A percentile compares a stretch with the other conserved stretches of the same genome.
phyloP scores from a whole-genome alignment of 2,329 filamentous ascomycete species.

The Knufia petricola region DNA sequence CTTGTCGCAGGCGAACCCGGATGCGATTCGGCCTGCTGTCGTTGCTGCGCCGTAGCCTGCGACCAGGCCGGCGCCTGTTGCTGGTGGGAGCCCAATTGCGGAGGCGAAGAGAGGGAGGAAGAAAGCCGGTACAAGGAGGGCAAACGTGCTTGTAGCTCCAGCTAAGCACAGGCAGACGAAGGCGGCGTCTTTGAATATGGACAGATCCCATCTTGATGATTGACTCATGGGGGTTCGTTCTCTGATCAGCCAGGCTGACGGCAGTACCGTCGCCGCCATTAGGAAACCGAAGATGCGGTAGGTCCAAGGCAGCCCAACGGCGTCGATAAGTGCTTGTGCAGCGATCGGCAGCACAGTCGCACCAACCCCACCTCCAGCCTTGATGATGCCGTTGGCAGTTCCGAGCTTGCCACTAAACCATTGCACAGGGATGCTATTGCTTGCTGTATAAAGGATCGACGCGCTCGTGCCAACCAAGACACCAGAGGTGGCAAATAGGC shows the following conservation, averaged over 20 bases:
- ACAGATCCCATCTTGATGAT: slow-evolving; percentile 44
- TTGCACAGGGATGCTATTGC: slow-evolving; percentile 43
- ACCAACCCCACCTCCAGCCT: slow-evolving; percentile 47
- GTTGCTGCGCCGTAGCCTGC: slow-evolving; percentile 55
- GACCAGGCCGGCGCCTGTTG: slow-evolving; percentile 47
- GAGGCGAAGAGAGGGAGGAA: slow-evolving; percentile 49
- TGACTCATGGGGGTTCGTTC: slow-evolving; percentile 36
- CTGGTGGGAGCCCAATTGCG: slow-evolving; percentile 45
- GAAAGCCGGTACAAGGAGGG: slow-evolving; percentile 52
- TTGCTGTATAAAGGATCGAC: slow-evolving; percentile 37
- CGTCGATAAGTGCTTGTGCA: slow-evolving; percentile 40
- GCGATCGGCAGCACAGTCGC: slow-evolving; percentile 45
- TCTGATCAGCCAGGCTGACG: slow-evolving; percentile 46
- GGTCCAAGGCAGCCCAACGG: slow-evolving; percentile 41
- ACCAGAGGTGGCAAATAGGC: slow-evolving; percentile 42
- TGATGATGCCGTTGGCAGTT: slow-evolving; percentile 47
- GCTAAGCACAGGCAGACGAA: slow-evolving; percentile 47
- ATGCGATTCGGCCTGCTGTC: slow-evolving; percentile 47
- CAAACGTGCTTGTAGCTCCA: slow-evolving; percentile 49
- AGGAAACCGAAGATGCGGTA: slow-evolving; percentile 46
- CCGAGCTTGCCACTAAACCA: slow-evolving; percentile 48
- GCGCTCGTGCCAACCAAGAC: slow-evolving; percentile 39
- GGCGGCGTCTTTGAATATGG: slow-evolving; percentile 42
- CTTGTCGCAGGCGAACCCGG: slow-evolving; percentile 45
- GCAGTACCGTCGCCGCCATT: slow-evolving; percentile 45